Base-by-base conservation (phyloP, 768 basidiomycete genomes). In the Filobasidium floriforme region DNA sequence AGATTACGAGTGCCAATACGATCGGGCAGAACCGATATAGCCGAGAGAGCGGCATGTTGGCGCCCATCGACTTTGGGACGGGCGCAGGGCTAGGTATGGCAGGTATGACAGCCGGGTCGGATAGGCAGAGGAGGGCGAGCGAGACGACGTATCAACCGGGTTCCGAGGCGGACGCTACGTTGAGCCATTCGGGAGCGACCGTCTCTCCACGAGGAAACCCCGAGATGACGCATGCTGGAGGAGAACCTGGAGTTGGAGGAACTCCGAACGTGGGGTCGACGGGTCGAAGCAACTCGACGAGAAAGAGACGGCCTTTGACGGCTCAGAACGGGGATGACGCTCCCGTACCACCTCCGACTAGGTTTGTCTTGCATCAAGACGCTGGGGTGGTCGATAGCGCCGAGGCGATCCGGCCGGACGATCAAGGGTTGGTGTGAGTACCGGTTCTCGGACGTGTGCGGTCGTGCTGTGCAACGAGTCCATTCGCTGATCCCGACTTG, bases 351-450 rank as follows among this genome's bases (percentile, higher is more conserved):
- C 43, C 49, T 1, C 54, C 67, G 12, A 65, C 67, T 5, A 29
- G 67, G 41, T 68, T 68, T 26, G 67, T 68, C 19, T 32, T 68
- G 40, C 67, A 68, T 28, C 54, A 68, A 51, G 67, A 68, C 64
- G 67, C 67, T 4, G 67, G 67, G 3, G 62, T 46, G 41, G 41
- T 68, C 41, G 57, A 49, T 11, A 46, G 40, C 29, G 63, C 57
- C 19, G 66, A 57, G 54, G 18, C 46, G 46, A 49, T 14, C 26
- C 29, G 63, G 32, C 65, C 65, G 6, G 60, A 54, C 9, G 63
- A 63, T 32, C 40, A 32, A 41, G 63, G 18, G n/a, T 62, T 60
- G 7, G 67, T 65, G 63, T 63, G 49, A 65, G 67, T 68, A 57
- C 24, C 26, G 1, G n/a, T 15, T 57, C 11, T 57, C 10, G 29